Base-by-base conservation (phyloP, 768 basidiomycete species). In the Basidioascus undulatus region DNA sequence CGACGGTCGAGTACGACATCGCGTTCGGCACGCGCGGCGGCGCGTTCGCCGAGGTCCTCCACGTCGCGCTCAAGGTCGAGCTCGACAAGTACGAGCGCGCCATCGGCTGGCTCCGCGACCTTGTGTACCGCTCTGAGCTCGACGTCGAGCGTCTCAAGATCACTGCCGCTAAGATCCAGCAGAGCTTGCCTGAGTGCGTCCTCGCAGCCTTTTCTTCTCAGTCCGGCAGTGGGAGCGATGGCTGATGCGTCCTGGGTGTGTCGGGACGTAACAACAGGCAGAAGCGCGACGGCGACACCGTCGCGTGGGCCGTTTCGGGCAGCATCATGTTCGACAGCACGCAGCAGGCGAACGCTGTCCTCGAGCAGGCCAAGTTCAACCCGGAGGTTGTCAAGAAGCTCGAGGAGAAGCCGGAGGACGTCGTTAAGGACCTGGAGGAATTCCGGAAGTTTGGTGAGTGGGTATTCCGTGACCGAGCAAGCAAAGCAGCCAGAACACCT, bases 141-240 rank as follows among this genome's bases (percentile, higher is more conserved):
- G 70, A 80, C 52, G 69, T 70, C 49, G 80, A 83, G 38, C 68
- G 82, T 37, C 61, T 98, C 26, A 72, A 75, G 50, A 72, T 96
- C 37, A 72, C 71, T 21, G 64, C 80, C 35, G 82, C 84, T 13
- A 94, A 92, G 58, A 70, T 82, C 19, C 72, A 78, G 33, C 89
- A 94, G 55, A 74, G 73, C 16, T 64, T 98, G 25, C 89, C 92
- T 3, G 76, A 84, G n/a, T n/a, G n/a, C n/a, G n/a, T n/a, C n/a
- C n/a, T n/a, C n/a, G n/a, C n/a, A n/a, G n/a, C n/a, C n/a, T n/a
- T n/a, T n/a, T n/a, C n/a, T n/a, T n/a, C n/a, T n/a, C n/a, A n/a
- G n/a, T n/a, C n/a, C n/a, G n/a, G n/a, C n/a, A n/a, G n/a, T n/a
- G n/a, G n/a, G n/a, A n/a, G n/a, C n/a, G n/a, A n/a, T n/a, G n/a